Base-by-base conservation (phyloP, 441 rosid species). In the Eruca vesicaria region DNA sequence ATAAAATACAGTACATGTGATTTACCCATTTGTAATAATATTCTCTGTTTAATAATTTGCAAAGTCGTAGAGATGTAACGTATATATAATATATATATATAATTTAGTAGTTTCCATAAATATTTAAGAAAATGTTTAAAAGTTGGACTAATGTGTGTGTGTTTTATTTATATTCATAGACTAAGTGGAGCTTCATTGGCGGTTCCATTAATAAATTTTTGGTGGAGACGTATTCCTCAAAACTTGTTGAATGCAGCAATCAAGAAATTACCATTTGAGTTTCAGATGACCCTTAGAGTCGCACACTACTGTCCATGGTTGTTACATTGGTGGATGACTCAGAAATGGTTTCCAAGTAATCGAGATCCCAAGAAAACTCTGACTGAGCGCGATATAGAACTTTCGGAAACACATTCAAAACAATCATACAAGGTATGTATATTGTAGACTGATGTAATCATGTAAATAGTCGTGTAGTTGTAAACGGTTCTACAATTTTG, bases 321-420 rank as follows among this genome's bases (percentile, higher is more conserved):
- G 61, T 78, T 95, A 53, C 80, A 90, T 79, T 93, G 97, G 98
- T 95, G 92, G 92, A 84, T 91, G 85, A 82, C 93, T 62, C 93
- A 89, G 74, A 84, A 90, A 76, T 89, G 90, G 91, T 83, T 90
- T 58, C 72, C 95, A 0, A 78, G 82, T 56, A 82, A 83, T 64
- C 52, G 80, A 0, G 50, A 82, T 81, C 65, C 85, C n/a, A 85
- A 84, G 62, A 84, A 86, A 56, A 77, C 74, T 48, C 18, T 78
- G 78, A 78, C 81, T n/a, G 61, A 78, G 4, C 78, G 81, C 0
- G 81, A 78, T 15, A 55, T 73, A 1, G 74, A 78, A 68, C 81
- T 78, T 4, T 48, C 70, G 0, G 55, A 63, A 10, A 55, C 16
- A 33, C 43, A 73, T 60, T 32, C 78, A 5, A 68, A 78, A 66